Base-by-base conservation (phyloP, 108 stramenopile species). In the Skeletonema marinoi region DNA sequence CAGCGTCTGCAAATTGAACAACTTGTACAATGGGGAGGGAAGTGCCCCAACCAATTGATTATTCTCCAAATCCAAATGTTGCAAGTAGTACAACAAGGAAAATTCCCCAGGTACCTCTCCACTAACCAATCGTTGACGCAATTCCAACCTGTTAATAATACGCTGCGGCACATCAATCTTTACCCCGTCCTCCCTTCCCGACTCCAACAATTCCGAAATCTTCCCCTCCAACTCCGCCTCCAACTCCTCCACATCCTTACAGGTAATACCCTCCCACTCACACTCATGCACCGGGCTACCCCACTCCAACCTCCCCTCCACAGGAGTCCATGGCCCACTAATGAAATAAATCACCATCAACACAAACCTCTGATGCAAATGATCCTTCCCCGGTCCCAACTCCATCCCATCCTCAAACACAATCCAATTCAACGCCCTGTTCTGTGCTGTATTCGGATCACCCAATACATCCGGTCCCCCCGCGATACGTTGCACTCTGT, bases 31-130 rank as follows among this genome's bases (percentile, higher is more conserved):
- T 21, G 78, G 77, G n/a, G 60, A 66, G 54, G 85, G 85, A 14
- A 85, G 32, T 2, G 68, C 68, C 5, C 85, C 85, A 6, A 70
- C 66, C 56, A 85, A 66, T 64, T 85, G 75, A 61, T 85, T 85
- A 71, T 85, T 78, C 51, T 82, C 80, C 35, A 85, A 66, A 56
- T 82, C 78, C 71, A 80, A 73, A 80, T 80, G 78, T 61, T 80
- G 78, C 60, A 80, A 60, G 32, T 80, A 80, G 56, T 80, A 80
- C 66, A 80, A 73, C 60, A 80, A 31, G 6, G 78, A 73, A 19
- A 80, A 80, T 48, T 80, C 72, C 19, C 66, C 60, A 17, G 78
- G 78, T 3, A 80, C 78, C 67, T 80, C 78, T 25, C 78, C 78
- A 29, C 29, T 39, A 31, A 80, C 78, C 66, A 80, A 68, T 11